phyloP scores from a whole-genome alignment of 768 basidiomycete species.

The Candolleomyces eurysporus region DNA sequence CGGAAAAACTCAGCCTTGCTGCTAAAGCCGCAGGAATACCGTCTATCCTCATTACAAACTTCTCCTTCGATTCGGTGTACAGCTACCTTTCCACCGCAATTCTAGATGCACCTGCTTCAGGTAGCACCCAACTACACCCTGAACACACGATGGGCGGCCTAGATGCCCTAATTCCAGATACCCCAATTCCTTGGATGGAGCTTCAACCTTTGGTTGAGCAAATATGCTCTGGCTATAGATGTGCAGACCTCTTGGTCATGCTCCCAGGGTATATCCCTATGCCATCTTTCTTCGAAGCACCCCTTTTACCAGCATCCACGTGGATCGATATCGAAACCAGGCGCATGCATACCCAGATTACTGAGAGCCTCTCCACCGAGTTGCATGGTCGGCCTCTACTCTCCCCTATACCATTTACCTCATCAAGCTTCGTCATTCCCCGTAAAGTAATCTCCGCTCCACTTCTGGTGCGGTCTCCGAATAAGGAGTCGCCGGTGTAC shows the following conservation, averaged over 20 bases:
- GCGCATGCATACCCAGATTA: constrained; percentile 44
- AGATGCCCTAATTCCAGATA: constrained; percentile 43
- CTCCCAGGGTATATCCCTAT: constrained; percentile 77
- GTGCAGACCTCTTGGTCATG: constrained; percentile 67
- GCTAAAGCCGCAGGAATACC: constrained; percentile 65
- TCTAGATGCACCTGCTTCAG: constrained; percentile 31
- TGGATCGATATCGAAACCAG: constrained; percentile 59
- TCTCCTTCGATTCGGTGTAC: constrained; percentile 83
- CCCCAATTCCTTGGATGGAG: constrained; percentile 47
- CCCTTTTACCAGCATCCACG: constrained; percentile 53
- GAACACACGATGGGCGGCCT: constrained; percentile 9
- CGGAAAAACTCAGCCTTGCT: constrained; percentile 47
- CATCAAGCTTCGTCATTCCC: constrained; percentile 12
- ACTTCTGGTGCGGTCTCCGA: constrained; percentile 67
- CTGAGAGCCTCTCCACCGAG: constrained; percentile 36
- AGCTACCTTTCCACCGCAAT: constrained; percentile 66
- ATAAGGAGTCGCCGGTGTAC: constrained; percentile 38
- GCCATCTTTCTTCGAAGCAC: constrained; percentile 59
- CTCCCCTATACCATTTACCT: constrained; percentile 40
- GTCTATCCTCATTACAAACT: constrained; percentile 74
- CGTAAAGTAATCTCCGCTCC: constrained; percentile 53
- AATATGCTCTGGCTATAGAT: constrained; percentile 62
- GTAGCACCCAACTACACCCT: background rate
- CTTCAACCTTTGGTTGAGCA: constrained; percentile 64
- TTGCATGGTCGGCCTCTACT: constrained; percentile 32